Base-by-base conservation (phyloP, 306 rosid genomes). In the Castanea sativa region DNA sequence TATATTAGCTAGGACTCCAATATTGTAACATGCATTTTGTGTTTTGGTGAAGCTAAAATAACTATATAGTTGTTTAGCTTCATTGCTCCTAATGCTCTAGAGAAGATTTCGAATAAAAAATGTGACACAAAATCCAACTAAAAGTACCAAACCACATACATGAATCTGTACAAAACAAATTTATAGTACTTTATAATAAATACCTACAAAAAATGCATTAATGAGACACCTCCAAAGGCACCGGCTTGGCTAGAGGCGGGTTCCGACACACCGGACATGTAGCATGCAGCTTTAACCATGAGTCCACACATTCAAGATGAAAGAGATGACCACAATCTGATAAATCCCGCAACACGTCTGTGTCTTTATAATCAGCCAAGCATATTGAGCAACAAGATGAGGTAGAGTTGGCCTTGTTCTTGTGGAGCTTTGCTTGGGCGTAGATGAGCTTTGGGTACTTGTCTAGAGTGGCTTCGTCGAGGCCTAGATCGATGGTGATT, bases 351-450 rank as follows among this genome's bases (percentile, higher is more conserved):
- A 59, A 59, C 19, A 59, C 67, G 16, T 59, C 67, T 27, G 67
- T 59, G 30, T 59, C 67, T 59, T 59, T 59, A 5, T 59, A 71
- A 41, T 71, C 82, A 33, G 32, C 76, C 77, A 78, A 45, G 52
- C 82, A 71, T 35, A 78, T 45, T 6, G 82, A 78, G 57, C 82
- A 71, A n/a, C 77, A 57, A 19, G 13, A 71, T 13, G 45, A 23
- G 23, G 33, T 23, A 27, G 67, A 59, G 33, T 55, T 15, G 2
- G 33, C 14, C 20, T 20, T 11, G 25, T 20, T 4, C 20, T 32
- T 11, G 11, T 14, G 23, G 18, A 49, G 61, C 33, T 78, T 69
- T 27, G 58, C 76, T n/a, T 32, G 71, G 5, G 82, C 49, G 18
- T 56, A 78, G 21, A 58, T 14, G 19, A 78, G 20, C 32, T 71